A percentile compares a stretch with the other conserved stretches of the same genome.
Evolutionary conservation across 768 basidiomycete genomes (phyloP).

Genomic region (Auricularia sp.): DNA sequence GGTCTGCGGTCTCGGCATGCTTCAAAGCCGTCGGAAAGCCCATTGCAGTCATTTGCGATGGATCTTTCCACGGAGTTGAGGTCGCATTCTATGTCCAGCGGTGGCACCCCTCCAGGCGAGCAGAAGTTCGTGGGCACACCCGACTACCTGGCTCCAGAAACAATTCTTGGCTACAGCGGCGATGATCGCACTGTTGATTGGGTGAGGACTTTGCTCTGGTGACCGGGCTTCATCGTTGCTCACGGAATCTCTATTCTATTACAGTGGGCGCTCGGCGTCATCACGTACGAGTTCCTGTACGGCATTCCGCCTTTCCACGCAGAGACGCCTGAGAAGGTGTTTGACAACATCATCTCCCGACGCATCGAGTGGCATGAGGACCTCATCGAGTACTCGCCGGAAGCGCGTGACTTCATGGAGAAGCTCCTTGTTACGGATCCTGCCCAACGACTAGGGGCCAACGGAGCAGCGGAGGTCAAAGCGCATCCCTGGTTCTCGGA

Average conservation of each 20-base stretch:
- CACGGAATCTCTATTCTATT: constrained; percentile 12
- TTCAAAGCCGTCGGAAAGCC: constrained; percentile 53
- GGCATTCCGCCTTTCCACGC: constrained; percentile 97
- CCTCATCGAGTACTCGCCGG: constrained; percentile 74
- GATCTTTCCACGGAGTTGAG: constrained; percentile 77
- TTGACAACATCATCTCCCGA: constrained; percentile 94
- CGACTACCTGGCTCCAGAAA: constrained; percentile 94
- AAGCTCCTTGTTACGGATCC: constrained; percentile 77
- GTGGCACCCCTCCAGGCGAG: constrained; percentile 66
- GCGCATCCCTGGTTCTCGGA: constrained; percentile 81
- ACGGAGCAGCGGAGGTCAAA: constrained; percentile 89
- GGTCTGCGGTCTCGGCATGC: constrained; percentile 43
- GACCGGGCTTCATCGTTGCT: constrained; percentile 10
- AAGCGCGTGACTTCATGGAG: constrained; percentile 86
- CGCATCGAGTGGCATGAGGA: constrained; percentile 95
- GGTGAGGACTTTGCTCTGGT: constrained; percentile 41
- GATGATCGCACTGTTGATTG: constrained; percentile 96
- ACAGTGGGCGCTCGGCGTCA: constrained; percentile 97
- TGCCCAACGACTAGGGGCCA: constrained; percentile 65
- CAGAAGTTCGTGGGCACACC: constrained; percentile 97
- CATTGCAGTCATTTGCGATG: constrained; percentile 76
- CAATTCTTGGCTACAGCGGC: constrained; percentile 87
- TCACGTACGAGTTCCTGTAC: constrained; percentile 96
- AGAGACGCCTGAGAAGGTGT: constrained; percentile 93
- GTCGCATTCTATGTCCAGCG: constrained; percentile 51